Evolutionary conservation across 179 eudicot species (phyloP).

Genomic region (Actinidia arguta): DNA sequence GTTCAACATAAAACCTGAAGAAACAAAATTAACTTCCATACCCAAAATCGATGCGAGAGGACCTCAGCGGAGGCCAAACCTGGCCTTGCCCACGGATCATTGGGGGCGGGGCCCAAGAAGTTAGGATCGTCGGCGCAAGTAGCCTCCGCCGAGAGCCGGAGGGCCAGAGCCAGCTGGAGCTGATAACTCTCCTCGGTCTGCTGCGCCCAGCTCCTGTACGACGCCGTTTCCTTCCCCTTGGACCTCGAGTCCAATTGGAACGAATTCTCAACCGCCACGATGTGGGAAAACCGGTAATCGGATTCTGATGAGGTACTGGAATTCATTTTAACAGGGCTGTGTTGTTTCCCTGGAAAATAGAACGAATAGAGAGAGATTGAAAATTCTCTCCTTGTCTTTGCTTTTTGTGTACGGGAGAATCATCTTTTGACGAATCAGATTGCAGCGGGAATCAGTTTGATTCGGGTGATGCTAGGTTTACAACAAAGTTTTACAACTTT

Average conservation of each 20-base stretch:
- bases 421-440: too few species aligned
- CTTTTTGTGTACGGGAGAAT: too few species aligned
- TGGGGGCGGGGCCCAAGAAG: conserved; percentile 46
- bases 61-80: conserved; percentile 39
- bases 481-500: too few species aligned
- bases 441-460: too few species aligned
- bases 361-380: too few species aligned
- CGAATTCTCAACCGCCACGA: conserved; percentile 3
- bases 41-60: conserved; percentile 72
- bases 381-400: too few species aligned
- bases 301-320: conserved; percentile 24
- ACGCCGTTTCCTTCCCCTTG: conserved; percentile 36
- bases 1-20: too few species aligned
- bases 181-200: conserved; percentile 82
- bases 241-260: conserved; percentile 29
- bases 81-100: conserved; percentile 24
- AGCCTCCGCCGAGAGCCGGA: conserved; percentile 64
- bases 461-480: too few species aligned
- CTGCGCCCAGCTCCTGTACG: conserved; percentile 75
- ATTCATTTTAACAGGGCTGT: conserved; percentile 32
- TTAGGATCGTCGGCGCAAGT: conserved; percentile 65
- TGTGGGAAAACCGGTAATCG: not conserved
- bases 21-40: conserved; percentile 32
- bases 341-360: conserved; percentile 63
- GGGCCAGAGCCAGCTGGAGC: conserved; percentile 70